These are phyloP conservation scores for Pestalotiopsis sp. DNA, from an alignment of 2,329 filamentous ascomycete species.

Conservation along the genomic window DNA sequence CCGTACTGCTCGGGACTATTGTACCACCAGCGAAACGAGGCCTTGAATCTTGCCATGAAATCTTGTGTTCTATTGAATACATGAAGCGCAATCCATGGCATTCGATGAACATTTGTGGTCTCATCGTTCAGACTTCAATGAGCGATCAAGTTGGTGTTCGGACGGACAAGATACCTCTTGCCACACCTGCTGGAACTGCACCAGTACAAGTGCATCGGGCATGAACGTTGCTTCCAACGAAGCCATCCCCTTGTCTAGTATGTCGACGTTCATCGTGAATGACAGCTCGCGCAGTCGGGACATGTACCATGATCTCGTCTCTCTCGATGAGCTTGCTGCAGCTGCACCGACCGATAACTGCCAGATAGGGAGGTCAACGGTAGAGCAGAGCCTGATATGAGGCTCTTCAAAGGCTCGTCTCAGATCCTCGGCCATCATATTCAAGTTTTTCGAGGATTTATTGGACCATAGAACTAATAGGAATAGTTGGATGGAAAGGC, in stretches of 20 bases:
- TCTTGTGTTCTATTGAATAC: no score
- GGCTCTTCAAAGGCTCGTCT: neutral
- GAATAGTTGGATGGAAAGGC: neutral
- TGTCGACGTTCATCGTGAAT: neutral
- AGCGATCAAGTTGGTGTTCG: no score
- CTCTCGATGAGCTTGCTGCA: neutral
- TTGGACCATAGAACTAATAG: neutral
- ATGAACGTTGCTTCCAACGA: neutral
- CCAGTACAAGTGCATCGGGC: neutral
- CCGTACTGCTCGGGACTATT: no score
- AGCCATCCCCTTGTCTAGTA: neutral
- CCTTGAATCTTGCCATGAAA: no score
- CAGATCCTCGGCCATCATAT: neutral
- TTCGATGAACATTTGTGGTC: neutral
- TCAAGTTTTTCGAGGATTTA: neutral
- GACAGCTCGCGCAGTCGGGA: neutral
- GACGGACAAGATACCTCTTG: neutral
- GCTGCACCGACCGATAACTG: neutral
- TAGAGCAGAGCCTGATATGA: neutral
- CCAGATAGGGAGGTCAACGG: neutral
- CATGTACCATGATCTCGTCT: neutral
- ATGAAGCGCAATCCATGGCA: no score
- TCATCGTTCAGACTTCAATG: no score
- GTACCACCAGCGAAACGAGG: no score
- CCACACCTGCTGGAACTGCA: neutral